Evolutionary conservation across 2,329 filamentous ascomycete genomes (phyloP).

Genomic region (Penicillium sp.): DNA sequence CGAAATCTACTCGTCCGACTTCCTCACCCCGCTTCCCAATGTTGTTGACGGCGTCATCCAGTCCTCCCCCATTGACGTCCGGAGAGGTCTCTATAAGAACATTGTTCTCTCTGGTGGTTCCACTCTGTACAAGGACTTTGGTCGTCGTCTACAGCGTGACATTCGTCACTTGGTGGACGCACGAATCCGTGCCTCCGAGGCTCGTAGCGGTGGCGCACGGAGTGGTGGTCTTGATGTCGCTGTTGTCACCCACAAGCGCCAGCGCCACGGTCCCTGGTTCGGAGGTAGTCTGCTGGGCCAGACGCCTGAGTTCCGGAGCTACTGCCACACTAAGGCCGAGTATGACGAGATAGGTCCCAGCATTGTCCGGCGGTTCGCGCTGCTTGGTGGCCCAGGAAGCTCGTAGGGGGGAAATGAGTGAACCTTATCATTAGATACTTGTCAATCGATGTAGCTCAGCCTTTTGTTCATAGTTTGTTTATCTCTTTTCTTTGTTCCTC

Average conservation of each 20-base stretch:
- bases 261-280: slow-evolving; percentile 97
- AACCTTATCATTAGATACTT: slow-evolving; percentile 23
- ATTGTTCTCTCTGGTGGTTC: slow-evolving; percentile 97
- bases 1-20: slow-evolving; percentile 98
- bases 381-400: slow-evolving; percentile 83
- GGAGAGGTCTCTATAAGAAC: slow-evolving; percentile 97
- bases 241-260: slow-evolving; percentile 95
- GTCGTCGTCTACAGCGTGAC: slow-evolving; percentile 89
- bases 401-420: slow-evolving; percentile 32
- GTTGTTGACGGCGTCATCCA: slow-evolving; percentile 98
- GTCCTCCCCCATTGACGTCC: slow-evolving; percentile 94
- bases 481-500: slow-evolving; percentile 15
- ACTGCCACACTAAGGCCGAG: slow-evolving; percentile 89
- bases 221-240: slow-evolving; percentile 94
- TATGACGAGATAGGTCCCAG: slow-evolving; percentile 96
- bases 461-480: slow-evolving; percentile 33
- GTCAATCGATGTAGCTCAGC: slow-evolving; percentile 26
- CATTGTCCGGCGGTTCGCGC: slow-evolving; percentile 90
- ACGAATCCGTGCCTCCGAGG: slow-evolving; percentile 87
- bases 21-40: slow-evolving; percentile 87
- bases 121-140: slow-evolving; percentile 98
- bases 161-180: slow-evolving; percentile 95
- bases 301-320: slow-evolving; percentile 96
- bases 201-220: slow-evolving; percentile 84
- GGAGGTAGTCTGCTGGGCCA: slow-evolving; percentile 94